Evolutionary conservation across 768 basidiomycete genomes (phyloP).

Genomic region (Candolleomyces efflorescens): DNA sequence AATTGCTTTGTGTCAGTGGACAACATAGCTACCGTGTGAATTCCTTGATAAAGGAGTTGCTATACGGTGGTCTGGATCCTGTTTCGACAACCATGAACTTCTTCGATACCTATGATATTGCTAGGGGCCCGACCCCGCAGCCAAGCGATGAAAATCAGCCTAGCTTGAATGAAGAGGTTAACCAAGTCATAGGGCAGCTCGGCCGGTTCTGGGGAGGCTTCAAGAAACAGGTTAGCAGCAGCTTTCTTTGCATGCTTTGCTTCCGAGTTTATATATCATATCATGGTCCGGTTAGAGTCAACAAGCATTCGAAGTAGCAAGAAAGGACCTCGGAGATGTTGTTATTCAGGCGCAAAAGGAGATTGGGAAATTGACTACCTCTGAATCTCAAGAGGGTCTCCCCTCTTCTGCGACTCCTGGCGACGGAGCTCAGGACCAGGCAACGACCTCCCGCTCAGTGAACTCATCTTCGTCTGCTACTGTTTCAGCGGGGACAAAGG

Average conservation of each 20-base stretch:
- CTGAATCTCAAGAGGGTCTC: conserved; percentile 3
- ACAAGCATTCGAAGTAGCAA: conserved; percentile 59
- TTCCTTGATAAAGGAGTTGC: not conserved
- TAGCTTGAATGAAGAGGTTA: conserved; percentile 81
- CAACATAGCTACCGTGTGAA: conserved; percentile 1
- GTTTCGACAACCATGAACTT: conserved; percentile 55
- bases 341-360: conserved; percentile 81
- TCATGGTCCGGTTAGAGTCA: conserved; percentile 49
- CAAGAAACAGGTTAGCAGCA: conserved; percentile 68
- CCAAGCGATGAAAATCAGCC: conserved; percentile 37
- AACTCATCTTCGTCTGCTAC: conserved; percentile 1
- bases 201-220: conserved; percentile 90
- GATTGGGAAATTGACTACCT: conserved; percentile 53
- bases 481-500: conserved; percentile 11
- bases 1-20: not conserved
- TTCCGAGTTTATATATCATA: not conserved
- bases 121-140: conserved; percentile 43
- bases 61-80: conserved; percentile 1
- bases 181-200: conserved; percentile 84
- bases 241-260: not conserved
- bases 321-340: conserved; percentile 67
- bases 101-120: conserved; percentile 64
- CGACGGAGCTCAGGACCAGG: not conserved
- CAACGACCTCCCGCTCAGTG: not conserved
- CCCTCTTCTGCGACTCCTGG: too few species aligned